These are phyloP conservation scores for Dionaea muscipula DNA, from an alignment of 179 eudicot species.

Conservation along the genomic window DNA sequence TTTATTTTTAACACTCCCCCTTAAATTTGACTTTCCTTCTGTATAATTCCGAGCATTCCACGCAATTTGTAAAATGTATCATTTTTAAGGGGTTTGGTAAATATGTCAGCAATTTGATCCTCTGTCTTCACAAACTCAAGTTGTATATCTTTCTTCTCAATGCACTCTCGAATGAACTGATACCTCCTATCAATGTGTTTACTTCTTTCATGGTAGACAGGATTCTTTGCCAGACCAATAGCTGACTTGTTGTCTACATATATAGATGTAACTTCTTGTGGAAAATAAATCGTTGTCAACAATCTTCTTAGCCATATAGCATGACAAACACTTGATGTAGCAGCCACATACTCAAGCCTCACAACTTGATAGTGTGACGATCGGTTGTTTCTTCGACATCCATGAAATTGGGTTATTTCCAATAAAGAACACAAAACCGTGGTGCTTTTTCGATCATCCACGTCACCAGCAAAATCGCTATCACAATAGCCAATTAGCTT, in stretches of 20 bases:
- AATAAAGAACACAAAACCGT: not conserved
- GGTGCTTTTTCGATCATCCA: slow-evolving; percentile 5
- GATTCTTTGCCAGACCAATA: not conserved
- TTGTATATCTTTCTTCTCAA: too few relatives aligned
- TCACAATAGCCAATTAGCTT: not conserved
- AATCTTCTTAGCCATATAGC: not conserved
- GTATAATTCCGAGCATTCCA: too few relatives aligned
- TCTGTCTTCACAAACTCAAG: too few relatives aligned
- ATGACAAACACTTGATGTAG: not conserved
- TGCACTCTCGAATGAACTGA: too few relatives aligned
- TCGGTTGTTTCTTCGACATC: not conserved
- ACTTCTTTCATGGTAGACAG: not conserved
- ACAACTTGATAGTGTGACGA: not conserved
- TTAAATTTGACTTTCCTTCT: too few relatives aligned
- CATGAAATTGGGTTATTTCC: not conserved
- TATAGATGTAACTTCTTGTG: not conserved
- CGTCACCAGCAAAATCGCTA: slow-evolving; percentile 4
- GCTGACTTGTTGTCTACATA: not conserved
- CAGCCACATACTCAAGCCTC: not conserved
- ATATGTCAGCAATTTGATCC: too few relatives aligned
- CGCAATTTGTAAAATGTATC: too few relatives aligned
- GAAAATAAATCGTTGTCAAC: not conserved
- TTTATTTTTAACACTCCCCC: too few relatives aligned
- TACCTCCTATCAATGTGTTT: too few relatives aligned
- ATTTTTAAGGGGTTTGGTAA: too few relatives aligned